These are phyloP conservation scores for Glarea lozoyensis DNA, from an alignment of 495 filamentous ascomycete genomes.

Conservation along the genomic window DNA sequence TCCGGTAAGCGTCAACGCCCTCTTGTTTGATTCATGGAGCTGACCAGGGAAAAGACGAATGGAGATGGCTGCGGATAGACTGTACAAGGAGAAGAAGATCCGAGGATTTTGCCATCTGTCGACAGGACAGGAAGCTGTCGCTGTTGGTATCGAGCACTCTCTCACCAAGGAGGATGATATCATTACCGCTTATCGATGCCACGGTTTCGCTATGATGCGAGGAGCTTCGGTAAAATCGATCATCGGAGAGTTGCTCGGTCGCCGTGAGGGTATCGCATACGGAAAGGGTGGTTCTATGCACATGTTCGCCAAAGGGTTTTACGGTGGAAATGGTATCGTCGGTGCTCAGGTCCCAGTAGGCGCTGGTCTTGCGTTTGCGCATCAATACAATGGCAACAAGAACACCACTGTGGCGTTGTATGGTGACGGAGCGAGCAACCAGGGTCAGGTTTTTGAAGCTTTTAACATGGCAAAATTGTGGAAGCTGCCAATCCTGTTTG, in stretches of 20 bases:
- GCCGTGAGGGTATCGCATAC: slow-evolving; percentile 92
- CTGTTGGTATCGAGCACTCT: slow-evolving; percentile 93
- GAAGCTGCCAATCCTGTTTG: slow-evolving; percentile 90
- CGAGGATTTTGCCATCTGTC: slow-evolving; percentile 99
- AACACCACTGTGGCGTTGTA: slow-evolving; percentile 86
- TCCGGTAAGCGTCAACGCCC: slow-evolving; percentile 61
- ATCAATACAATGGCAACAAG: slow-evolving; percentile 81
- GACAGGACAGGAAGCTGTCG: slow-evolving; percentile 94
- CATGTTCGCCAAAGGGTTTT: slow-evolving; percentile 98
- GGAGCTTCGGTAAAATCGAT: slow-evolving; percentile 86
- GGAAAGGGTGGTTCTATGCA: slow-evolving; percentile 99
- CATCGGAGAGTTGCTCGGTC: slow-evolving; percentile 92
- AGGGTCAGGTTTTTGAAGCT: slow-evolving; percentile 98
- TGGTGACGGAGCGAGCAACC: slow-evolving; percentile 95
- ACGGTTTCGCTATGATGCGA: slow-evolving; percentile 96
- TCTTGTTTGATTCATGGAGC: background rate
- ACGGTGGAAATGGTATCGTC: slow-evolving; percentile 97
- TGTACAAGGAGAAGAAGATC: slow-evolving; percentile 99
- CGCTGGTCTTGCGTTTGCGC: slow-evolving; percentile 92
- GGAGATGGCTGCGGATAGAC: slow-evolving; percentile 96
- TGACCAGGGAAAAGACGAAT: slow-evolving; percentile 58
- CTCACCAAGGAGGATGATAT: slow-evolving; percentile 84
- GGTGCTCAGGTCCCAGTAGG: slow-evolving; percentile 97
- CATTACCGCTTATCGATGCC: slow-evolving; percentile 97
- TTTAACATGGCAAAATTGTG: slow-evolving; percentile 99